Evolutionary conservation across 768 basidiomycete species (phyloP).

Genomic region (Naganishia onofrii): DNA sequence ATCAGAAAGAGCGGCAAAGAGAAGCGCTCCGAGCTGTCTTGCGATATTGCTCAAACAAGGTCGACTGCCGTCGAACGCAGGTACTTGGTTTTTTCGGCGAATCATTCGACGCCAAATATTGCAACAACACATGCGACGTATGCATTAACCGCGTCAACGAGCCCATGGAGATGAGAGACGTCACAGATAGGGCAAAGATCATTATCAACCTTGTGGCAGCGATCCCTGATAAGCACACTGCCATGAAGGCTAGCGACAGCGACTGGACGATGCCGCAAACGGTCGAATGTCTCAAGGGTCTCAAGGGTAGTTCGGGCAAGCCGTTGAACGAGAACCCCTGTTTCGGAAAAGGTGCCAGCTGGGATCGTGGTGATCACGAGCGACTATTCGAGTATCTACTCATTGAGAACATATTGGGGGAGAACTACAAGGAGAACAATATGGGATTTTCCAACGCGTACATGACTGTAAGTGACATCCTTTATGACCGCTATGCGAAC

Average conservation of each 20-base stretch:
- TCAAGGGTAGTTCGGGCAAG: constrained; percentile 56
- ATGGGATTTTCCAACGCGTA: constrained; percentile 54
- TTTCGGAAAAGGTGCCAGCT: constrained; percentile 60
- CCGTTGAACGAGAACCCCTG: constrained; percentile 55
- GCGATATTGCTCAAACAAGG: constrained; percentile 74
- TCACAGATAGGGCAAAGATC: constrained; percentile 61
- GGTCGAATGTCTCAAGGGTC: constrained; percentile 66
- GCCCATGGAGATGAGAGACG: constrained; percentile 58
- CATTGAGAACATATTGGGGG: constrained; percentile 58
- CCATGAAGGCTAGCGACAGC: constrained; percentile 46
- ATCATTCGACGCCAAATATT: constrained; percentile 66
- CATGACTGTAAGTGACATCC: constrained; percentile 43
- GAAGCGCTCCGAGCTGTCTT: constrained; percentile 67
- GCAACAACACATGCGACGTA: constrained; percentile 75
- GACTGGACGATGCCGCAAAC: constrained; percentile 64
- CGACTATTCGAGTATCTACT: constrained; percentile 64
- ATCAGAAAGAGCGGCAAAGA: constrained; percentile 67
- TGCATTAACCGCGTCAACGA: constrained; percentile 61
- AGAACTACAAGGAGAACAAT: constrained; percentile 56
- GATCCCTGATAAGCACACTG: constrained; percentile 49
- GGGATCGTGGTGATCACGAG: constrained; percentile 61
- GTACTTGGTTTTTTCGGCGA: constrained; percentile 89
- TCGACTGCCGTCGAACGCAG: constrained; percentile 81
- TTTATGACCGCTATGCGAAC: neutral
- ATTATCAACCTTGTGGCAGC: constrained; percentile 63